Base-by-base conservation (phyloP, 164 flowering plant species). In the Magnolia sinica region DNA sequence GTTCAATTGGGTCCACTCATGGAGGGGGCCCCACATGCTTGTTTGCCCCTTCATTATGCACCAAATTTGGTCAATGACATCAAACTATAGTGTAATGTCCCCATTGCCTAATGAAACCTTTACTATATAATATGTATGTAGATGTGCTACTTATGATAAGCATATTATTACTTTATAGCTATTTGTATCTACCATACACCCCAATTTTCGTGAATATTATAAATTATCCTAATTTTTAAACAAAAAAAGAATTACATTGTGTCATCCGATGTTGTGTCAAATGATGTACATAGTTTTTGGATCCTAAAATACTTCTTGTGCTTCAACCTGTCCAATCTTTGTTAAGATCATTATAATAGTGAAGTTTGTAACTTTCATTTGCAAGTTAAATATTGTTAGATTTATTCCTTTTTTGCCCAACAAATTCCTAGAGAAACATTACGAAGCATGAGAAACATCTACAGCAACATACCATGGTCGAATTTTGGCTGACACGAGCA, bases 401-500 rank as follows among this genome's bases (percentile, higher is more conserved):
- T 22, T 24, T 66, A 22, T 20, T n/a, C 68, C n/a, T 6, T 22
- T 9, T 7, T 64, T 20, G 23, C 68, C 24, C 3, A 22, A 19
- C 19, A 64, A 64, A 64, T n/a, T 19, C 68, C 22, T 68, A 27
- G 68, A 65, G 24, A 29, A 65, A 23, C 29, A 65, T 29, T 65
- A 24, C 7, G 11, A 1, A 24, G 45, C 45, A 3, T 37, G 7
- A 37, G 45, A 37, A 37, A 9, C 68, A 50, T n/a, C 24, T 7
- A 29, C 11, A 10, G 14, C 68, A 61, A 14, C 85, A 75, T 91
- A 92, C 99, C 99, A 93, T 92, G 64, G 97, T 95, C 74, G 98
- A 93, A 79, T 93, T 95, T 83, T 83, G 78, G 85, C 97, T 95
- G 73, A 77, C 37, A n/a, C 92, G 96, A 71, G 98, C 96, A 82